Evolutionary conservation across 2,329 filamentous ascomycete species (phyloP), one percentile per base, ranked within the genome.

Genomic region (Hypoxylon sp.): DNA sequence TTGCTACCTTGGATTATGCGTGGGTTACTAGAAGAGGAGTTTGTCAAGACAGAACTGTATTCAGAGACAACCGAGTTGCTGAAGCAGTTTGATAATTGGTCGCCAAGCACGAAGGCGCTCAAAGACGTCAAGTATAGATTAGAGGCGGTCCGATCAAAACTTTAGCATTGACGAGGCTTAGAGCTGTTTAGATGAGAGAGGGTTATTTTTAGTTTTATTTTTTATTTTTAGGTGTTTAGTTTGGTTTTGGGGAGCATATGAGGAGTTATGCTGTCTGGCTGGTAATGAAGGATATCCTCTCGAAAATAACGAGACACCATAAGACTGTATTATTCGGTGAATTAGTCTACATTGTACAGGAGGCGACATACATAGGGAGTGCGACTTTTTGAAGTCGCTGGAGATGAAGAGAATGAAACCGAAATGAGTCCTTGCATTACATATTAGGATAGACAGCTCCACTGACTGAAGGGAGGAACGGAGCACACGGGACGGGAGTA

Each of bases 81-180:
- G n/a, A 85, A 84, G 65, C 90, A 97, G 79, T 99, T 98, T 79
- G 94, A 98, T 77, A 89, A 93, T 58, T 99, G 96, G 96, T 94
- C 92, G 76, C 96, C 96, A 0, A 86, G 85, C 0, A 97, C 90
- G 6, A 99, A 98, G 82, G 92, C 92, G 46, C 81, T 99, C 63
- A 97, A 96, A 81, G 96, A 99, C 80, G 94, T 99, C 50, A 97
- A 97, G 80, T 98, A 97, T 80, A 86, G 96, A 68, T 83, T 99
- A 19, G 96, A 98, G 81, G 95, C 91, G 2, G 93, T 99, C 48
- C 87, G 93, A 75, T 97, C 93, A 51, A 97, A 94, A 81, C 82
- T 98, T 19, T 89, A 78, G 62, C 30, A 55, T 63, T 49, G 13
- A 46, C 4, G 30, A 64, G 38, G 36, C 5, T 19, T 46, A 53